Percentiles rank a stretch among this genome's conserved stretches.
Conservation (phyloP, 768 basidiomycete species). For the Kwoniella sp. region DNA sequence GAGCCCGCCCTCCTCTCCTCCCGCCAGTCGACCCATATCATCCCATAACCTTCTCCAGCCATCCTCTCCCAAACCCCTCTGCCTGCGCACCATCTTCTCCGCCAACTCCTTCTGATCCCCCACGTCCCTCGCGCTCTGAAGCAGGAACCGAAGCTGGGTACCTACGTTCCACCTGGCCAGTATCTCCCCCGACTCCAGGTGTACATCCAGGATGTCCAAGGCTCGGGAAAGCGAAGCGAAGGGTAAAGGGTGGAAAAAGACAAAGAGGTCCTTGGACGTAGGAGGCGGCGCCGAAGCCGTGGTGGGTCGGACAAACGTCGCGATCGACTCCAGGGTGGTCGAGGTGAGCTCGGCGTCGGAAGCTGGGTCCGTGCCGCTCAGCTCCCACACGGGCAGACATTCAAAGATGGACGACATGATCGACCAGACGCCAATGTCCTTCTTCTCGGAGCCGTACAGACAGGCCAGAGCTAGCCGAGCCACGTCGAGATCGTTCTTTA, state of each 20-base stretch:
- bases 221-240: conserved; percentile 69
- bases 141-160: conserved; percentile 81
- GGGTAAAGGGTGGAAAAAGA: conserved; percentile 78
- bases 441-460: conserved; percentile 72
- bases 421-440: conserved; percentile 59
- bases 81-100: conserved; percentile 64
- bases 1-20: conserved; percentile 57
- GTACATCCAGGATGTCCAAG: conserved; percentile 87
- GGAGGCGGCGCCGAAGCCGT: conserved; percentile 57
- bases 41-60: conserved; percentile 79
- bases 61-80: conserved; percentile 50
- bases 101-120: conserved; percentile 78
- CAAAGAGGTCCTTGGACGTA: conserved; percentile 63
- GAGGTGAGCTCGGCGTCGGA: conserved; percentile 71
- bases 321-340: conserved; percentile 74
- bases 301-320: conserved; percentile 71
- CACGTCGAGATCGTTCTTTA: conserved; percentile 77
- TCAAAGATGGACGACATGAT: conserved; percentile 91
- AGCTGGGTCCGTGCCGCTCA: conserved; percentile 52
- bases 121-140: conserved; percentile 65
- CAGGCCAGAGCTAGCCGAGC: conserved; percentile 80
- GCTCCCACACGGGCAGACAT: conserved; percentile 87
- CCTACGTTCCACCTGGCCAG: conserved; percentile 80
- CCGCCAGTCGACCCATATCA: conserved; percentile 79
- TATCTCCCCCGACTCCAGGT: conserved; percentile 89